Percentiles rank a stretch among this genome's conserved stretches.
These are phyloP conservation scores for Fusarium liriodendri DNA, from an alignment of 2,329 filamentous ascomycete genomes.

Conservation along the genomic window DNA sequence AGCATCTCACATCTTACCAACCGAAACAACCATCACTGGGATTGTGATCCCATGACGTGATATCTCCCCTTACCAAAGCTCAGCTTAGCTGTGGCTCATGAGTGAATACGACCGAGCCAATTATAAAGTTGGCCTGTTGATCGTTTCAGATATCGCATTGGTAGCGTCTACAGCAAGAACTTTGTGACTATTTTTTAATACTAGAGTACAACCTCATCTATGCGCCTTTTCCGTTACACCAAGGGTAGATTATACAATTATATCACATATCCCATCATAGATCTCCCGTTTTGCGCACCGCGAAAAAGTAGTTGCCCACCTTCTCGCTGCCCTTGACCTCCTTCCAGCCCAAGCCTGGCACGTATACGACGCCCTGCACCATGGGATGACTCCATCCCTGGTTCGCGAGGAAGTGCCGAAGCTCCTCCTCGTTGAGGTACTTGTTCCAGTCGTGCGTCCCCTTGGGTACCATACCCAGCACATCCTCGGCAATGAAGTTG, in stretches of 20 bases:
- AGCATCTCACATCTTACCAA: slow-evolving; percentile 7
- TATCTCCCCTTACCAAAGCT: background rate
- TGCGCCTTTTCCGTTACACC: background rate
- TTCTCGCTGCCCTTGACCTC: slow-evolving; percentile 83
- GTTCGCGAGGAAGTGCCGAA: slow-evolving; percentile 67
- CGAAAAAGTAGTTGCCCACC: slow-evolving; percentile 97
- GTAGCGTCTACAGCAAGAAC: background rate
- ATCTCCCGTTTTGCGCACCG: slow-evolving; percentile 65
- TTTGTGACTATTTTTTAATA: slow-evolving; percentile 6
- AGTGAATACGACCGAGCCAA: background rate
- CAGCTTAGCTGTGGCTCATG: background rate
- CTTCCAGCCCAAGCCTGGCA: slow-evolving; percentile 92
- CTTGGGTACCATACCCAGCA: slow-evolving; percentile 86
- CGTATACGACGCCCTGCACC: slow-evolving; percentile 87
- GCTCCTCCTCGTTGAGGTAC: slow-evolving; percentile 89
- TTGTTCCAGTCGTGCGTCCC: slow-evolving; percentile 98
- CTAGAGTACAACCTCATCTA: slow-evolving; percentile 27
- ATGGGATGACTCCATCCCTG: slow-evolving; percentile 69
- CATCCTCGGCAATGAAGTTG: slow-evolving; percentile 89
- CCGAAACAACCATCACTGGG: slow-evolving; percentile 8
- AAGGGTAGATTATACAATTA: slow-evolving; percentile 21
- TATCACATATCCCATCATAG: slow-evolving; percentile 9
- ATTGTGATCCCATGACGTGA: slow-evolving; percentile 5
- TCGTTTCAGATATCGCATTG: background rate
- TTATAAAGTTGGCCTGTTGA: background rate